Conservation (phyloP, 2,329 filamentous ascomycete species). For the Arachnopeziza araneosa region DNA sequence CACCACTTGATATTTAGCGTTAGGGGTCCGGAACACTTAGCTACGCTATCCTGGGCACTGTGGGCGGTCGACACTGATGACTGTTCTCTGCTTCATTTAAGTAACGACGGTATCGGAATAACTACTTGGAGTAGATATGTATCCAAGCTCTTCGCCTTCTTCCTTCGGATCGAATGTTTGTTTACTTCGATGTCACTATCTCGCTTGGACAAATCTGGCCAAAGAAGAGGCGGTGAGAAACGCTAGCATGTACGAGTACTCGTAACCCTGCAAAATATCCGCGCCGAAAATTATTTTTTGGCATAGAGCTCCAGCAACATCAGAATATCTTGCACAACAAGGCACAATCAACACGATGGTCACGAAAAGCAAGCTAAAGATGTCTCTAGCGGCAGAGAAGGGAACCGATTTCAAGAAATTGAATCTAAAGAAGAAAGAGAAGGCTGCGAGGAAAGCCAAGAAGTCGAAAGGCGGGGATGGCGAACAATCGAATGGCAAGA, state of each 20-base stretch:
- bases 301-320: background rate
- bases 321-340: background rate
- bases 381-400: slow-evolving; percentile 51
- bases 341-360: slow-evolving; percentile 26
- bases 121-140: too few species aligned
- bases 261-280: background rate
- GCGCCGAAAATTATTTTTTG: background rate
- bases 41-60: too few species aligned
- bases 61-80: too few species aligned
- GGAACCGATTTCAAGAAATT: slow-evolving; percentile 46
- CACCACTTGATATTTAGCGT: too few species aligned
- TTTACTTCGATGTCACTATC: too few species aligned
- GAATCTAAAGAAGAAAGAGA: slow-evolving; percentile 33
- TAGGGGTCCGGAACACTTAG: too few species aligned
- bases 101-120: too few species aligned
- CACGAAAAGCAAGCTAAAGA: slow-evolving; percentile 42
- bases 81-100: too few species aligned
- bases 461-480: slow-evolving; percentile 37
- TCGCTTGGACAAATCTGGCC: background rate
- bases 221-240: background rate
- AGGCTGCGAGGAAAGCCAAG: slow-evolving; percentile 41
- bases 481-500: slow-evolving; percentile 25
- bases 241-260: too few species aligned
- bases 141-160: too few species aligned
- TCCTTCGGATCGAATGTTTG: too few species aligned